Conservation (phyloP, 495 filamentous ascomycete species). For the Amphirosellinia nigrospora region DNA sequence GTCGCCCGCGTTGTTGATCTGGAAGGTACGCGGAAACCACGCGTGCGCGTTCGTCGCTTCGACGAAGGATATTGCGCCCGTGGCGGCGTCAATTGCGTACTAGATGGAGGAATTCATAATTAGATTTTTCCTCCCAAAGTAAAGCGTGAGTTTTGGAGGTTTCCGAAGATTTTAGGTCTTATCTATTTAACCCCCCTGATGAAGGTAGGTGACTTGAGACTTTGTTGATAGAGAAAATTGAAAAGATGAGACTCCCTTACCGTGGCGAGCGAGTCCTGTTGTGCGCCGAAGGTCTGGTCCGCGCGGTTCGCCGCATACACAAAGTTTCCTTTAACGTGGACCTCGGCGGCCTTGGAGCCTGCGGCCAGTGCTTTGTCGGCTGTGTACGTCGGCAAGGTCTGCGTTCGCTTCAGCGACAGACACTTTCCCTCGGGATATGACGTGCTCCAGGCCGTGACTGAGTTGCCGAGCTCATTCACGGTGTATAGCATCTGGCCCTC, state of each 20-base stretch:
- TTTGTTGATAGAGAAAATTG: no score
- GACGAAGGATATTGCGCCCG: slow-evolving; percentile 44
- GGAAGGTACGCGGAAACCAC: slow-evolving; percentile 63
- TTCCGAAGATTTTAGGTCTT: no score
- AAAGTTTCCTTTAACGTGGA: slow-evolving; percentile 48
- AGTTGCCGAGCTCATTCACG: slow-evolving; percentile 57
- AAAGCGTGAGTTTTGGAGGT: neutral
- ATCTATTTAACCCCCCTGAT: no score
- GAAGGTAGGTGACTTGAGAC: no score
- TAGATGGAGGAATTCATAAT: neutral
- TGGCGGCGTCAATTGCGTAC: slow-evolving; percentile 43
- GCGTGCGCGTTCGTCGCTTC: slow-evolving; percentile 50
- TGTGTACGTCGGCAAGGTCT: slow-evolving; percentile 48
- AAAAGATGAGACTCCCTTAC: neutral
- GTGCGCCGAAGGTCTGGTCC: slow-evolving; percentile 48
- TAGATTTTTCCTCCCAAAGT: neutral
- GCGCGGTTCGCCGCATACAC: slow-evolving; percentile 52
- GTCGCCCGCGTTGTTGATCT: slow-evolving; percentile 65
- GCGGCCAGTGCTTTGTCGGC: slow-evolving; percentile 42
- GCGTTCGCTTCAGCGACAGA: slow-evolving; percentile 40
- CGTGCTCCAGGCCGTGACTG: slow-evolving; percentile 50
- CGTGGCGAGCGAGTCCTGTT: slow-evolving; percentile 49
- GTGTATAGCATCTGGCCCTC: slow-evolving; percentile 46
- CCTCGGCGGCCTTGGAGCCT: slow-evolving; percentile 52
- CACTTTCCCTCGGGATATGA: slow-evolving; percentile 46